Percentiles rank a stretch among this genome's conserved stretches.
phyloP scores from a whole-genome alignment of 331 rosid species.

The Quercus tomentella region DNA sequence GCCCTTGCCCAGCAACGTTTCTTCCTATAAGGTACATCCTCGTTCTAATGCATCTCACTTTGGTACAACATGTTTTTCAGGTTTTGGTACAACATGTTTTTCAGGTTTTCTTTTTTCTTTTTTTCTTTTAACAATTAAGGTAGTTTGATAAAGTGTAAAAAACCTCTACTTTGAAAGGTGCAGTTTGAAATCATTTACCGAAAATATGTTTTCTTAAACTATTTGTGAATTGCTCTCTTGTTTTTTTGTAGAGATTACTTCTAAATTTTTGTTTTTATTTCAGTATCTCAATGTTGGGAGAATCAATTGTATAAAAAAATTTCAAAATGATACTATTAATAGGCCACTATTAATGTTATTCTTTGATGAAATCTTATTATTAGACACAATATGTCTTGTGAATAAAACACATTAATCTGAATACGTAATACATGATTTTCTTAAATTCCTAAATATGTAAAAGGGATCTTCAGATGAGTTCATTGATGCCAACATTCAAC shows the following conservation, averaged over 20 bases:
- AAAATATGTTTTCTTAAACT: background rate
- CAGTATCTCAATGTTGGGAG: background rate
- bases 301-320: background rate
- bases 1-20: conserved; percentile 80
- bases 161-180: too few species aligned
- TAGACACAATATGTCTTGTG: conserved; percentile 27
- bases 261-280: background rate
- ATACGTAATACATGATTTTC: conserved; percentile 55
- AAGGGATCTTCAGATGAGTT: conserved; percentile 99
- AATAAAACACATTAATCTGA: conserved; percentile 34
- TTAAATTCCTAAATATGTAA: conserved; percentile 83
- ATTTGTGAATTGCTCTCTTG: background rate
- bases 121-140: too few species aligned
- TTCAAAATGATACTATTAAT: background rate
- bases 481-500: conserved; percentile 94
- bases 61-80: too few species aligned
- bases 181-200: too few species aligned
- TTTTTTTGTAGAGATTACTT: background rate
- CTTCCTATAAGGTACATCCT: conserved; percentile 87
- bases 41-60: conserved; percentile 4
- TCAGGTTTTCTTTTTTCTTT: too few species aligned
- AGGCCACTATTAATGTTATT: conserved; percentile 15
- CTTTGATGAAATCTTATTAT: conserved; percentile 26
- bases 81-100: too few species aligned
- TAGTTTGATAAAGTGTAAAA: too few species aligned